Conservation (phyloP, 2,329 filamentous ascomycete genomes). For the Magnaporthales sp. region DNA sequence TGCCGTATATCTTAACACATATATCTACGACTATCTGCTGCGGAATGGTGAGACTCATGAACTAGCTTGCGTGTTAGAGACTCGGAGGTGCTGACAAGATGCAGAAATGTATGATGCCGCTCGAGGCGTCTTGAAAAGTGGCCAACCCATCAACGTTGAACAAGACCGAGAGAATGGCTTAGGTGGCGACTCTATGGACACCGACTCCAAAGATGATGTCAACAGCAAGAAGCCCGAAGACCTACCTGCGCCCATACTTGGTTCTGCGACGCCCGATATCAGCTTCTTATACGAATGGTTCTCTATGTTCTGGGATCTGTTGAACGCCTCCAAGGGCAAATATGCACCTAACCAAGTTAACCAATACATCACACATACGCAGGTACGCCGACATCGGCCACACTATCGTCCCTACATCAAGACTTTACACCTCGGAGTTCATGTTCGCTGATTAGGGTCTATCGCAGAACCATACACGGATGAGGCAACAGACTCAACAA, state of each 20-base stretch:
- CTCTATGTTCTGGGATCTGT: constrained; percentile 95
- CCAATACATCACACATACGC: constrained; percentile 73
- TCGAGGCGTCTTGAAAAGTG: constrained; percentile 58
- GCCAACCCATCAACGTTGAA: constrained; percentile 56
- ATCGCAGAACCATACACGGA: constrained; percentile 53
- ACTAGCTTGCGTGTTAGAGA: not conserved
- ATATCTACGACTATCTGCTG: constrained; percentile 88
- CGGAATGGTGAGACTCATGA: constrained; percentile 27
- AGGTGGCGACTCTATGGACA: constrained; percentile 69
- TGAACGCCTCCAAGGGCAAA: constrained; percentile 69
- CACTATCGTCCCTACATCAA: not conserved
- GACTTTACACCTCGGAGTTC: not conserved
- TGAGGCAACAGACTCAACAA: constrained; percentile 69
- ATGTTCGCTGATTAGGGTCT: not conserved
- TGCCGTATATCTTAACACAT: constrained; percentile 54
- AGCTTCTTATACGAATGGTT: constrained; percentile 98
- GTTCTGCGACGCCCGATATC: constrained; percentile 55
- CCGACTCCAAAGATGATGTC: constrained; percentile 71
- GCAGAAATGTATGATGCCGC: constrained; percentile 67
- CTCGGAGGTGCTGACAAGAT: not conserved
- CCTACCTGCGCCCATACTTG: constrained; percentile 65
- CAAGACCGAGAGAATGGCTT: constrained; percentile 63
- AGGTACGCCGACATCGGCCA: constrained; percentile 45
- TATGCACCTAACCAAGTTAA: constrained; percentile 54
- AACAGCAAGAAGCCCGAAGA: constrained; percentile 70